Conservation (phyloP, 1,139 yeast genomes). For the Pichia sp. region DNA sequence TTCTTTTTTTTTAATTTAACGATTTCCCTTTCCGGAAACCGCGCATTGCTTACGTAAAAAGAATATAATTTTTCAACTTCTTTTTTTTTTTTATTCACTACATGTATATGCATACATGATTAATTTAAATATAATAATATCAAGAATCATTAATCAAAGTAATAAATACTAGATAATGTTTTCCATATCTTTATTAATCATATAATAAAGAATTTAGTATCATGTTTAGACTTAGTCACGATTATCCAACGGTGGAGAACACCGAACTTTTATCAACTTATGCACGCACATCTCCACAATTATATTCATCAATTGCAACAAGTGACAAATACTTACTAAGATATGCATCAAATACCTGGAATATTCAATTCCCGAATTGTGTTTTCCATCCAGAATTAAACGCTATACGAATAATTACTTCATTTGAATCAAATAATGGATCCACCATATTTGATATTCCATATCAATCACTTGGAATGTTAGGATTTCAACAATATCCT, state of each 20-base stretch:
- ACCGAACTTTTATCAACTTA: conserved; percentile 15
- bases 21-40: too few relatives aligned
- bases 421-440: conserved; percentile 2
- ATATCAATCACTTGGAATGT: conserved; percentile 2
- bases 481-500: conserved; percentile 4
- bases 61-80: too few relatives aligned
- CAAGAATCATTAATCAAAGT: too few relatives aligned
- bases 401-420: conserved; percentile 7
- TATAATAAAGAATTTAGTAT: too few relatives aligned
- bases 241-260: conserved; percentile 20
- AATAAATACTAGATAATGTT: too few relatives aligned
- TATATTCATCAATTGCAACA: conserved; percentile 10
- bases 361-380: conserved; percentile 13
- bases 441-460: conserved; percentile 11
- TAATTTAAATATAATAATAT: too few relatives aligned
- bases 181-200: too few relatives aligned
- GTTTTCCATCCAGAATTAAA: conserved; percentile 8
- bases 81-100: too few relatives aligned
- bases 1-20: too few relatives aligned
- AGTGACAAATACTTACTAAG: conserved; percentile 16
- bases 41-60: too few relatives aligned
- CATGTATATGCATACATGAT: too few relatives aligned
- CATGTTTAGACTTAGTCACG: conserved; percentile 7
- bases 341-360: conserved; percentile 22
- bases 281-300: conserved; percentile 14